Base-by-base conservation (phyloP, 2,329 filamentous ascomycete species). In the Talaromyces piceae region DNA sequence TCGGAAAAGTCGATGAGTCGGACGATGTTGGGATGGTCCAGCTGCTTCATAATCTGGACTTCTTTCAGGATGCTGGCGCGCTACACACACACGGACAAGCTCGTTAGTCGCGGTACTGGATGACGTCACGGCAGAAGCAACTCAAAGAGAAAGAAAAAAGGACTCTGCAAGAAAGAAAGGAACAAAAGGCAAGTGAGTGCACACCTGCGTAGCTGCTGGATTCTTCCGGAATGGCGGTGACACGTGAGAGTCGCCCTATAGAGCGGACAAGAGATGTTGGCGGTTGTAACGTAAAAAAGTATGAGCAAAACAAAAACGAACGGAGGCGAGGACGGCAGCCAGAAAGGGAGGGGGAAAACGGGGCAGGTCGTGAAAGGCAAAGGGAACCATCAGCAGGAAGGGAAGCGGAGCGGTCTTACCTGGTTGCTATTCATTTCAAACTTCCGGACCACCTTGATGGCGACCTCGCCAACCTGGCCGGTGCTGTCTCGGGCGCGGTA, bases 351-450 rank as follows among this genome's bases (percentile, higher is more conserved):
- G 54, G 54, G 54, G 55, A 61, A 59, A 57, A 63, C 57, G 64
- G 65, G 57, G 62, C n/a, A n/a, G n/a, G n/a, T n/a, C n/a, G n/a
- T n/a, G n/a, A n/a, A n/a, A n/a, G n/a, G n/a, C n/a, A n/a, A n/a
- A n/a, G n/a, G n/a, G n/a, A n/a, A n/a, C n/a, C n/a, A n/a, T n/a
- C n/a, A n/a, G n/a, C n/a, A n/a, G n/a, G n/a, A n/a, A n/a, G n/a
- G n/a, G n/a, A n/a, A n/a, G n/a, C n/a, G n/a, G n/a, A n/a, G n/a
- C n/a, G 59, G 62, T 86, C 90, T 81, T 81, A 98, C 93, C 89
- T 97, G 93, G 77, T 86, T 90, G 59, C 85, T 91, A 74, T 95
- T 97, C 88, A 98, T 96, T 73, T 98, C 93, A 68, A 89, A 97
- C 74, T 97, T 97, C 65, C 93, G 87, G 57, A 98, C 93, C 47